Evolutionary conservation across 2,329 filamentous ascomycete genomes (phyloP).

Genomic region (Ilyonectria mors-panacis): DNA sequence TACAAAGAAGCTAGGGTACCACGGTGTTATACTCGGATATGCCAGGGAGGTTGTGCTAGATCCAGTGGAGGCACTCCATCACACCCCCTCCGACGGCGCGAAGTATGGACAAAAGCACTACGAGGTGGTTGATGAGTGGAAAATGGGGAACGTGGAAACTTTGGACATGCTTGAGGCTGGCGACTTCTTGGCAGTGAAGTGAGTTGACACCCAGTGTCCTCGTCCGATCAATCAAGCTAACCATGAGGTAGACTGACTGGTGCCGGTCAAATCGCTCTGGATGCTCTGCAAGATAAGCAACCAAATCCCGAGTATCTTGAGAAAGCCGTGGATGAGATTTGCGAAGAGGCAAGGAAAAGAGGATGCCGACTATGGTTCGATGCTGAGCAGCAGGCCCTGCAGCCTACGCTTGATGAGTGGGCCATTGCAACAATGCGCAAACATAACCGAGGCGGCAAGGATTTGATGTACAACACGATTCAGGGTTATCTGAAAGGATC

Average conservation of each 20-base stretch:
- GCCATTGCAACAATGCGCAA: slow-evolving; percentile 54
- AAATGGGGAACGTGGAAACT: slow-evolving; percentile 66
- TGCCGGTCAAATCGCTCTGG: slow-evolving; percentile 56
- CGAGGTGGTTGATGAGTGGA: slow-evolving; percentile 60
- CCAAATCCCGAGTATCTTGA: slow-evolving; percentile 56
- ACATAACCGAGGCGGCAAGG: slow-evolving; percentile 55
- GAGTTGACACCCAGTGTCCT: slow-evolving; percentile 24
- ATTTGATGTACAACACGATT: slow-evolving; percentile 64
- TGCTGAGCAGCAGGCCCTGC: slow-evolving; percentile 62
- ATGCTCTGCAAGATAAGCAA: slow-evolving; percentile 53
- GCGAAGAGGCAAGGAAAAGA: slow-evolving; percentile 51
- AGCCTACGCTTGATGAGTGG: slow-evolving; percentile 53
- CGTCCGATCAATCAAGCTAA: background rate
- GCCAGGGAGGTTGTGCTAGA: slow-evolving; percentile 63
- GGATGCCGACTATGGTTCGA: slow-evolving; percentile 61
- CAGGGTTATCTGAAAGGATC: slow-evolving; percentile 69
- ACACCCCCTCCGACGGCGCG: slow-evolving; percentile 3
- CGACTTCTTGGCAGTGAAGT: slow-evolving; percentile 74
- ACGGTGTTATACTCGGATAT: slow-evolving; percentile 68
- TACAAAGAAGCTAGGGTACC: slow-evolving; percentile 65
- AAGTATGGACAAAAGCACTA: slow-evolving; percentile 37
- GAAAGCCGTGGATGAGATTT: slow-evolving; percentile 58
- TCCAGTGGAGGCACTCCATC: slow-evolving; percentile 39
- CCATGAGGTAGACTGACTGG: slow-evolving; percentile 55
- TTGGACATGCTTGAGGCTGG: slow-evolving; percentile 64